These are phyloP conservation scores for Metarhizium humberi DNA, from an alignment of 2,329 filamentous ascomycete genomes.

Conservation along the genomic window DNA sequence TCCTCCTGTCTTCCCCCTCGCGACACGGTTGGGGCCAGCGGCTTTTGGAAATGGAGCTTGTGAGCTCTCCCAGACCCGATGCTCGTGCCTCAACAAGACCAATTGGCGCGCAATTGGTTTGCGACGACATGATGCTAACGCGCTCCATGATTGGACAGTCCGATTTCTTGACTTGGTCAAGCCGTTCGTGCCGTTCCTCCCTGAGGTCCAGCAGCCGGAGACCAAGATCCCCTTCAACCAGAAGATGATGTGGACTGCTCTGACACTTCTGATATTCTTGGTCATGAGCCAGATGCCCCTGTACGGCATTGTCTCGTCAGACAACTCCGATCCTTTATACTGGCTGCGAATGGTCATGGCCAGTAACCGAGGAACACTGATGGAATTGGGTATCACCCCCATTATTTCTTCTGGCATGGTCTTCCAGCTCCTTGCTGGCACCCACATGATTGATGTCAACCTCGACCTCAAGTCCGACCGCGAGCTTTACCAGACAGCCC, in stretches of 20 bases:
- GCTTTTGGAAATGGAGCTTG: constrained; percentile 7
- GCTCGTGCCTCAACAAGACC: neutral
- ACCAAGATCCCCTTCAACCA: constrained; percentile 99
- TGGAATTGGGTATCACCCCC: constrained; percentile 94
- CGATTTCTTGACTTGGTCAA: constrained; percentile 99
- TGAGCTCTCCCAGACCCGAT: constrained; percentile 1
- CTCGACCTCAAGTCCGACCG: constrained; percentile 99
- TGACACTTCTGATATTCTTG: constrained; percentile 96
- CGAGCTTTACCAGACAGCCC: constrained; percentile 98
- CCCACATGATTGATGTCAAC: constrained; percentile 99
- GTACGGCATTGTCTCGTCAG: constrained; percentile 98
- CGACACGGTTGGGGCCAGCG: neutral
- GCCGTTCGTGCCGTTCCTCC: constrained; percentile 98
- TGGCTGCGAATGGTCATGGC: constrained; percentile 99
- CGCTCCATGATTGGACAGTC: constrained; percentile 45
- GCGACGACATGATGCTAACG: constrained; percentile 17
- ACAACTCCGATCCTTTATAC: constrained; percentile 97
- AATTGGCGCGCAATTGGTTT: constrained; percentile 18
- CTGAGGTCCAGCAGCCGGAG: constrained; percentile 96
- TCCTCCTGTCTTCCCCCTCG: constrained; percentile 3
- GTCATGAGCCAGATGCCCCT: constrained; percentile 99
- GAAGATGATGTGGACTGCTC: constrained; percentile 89
- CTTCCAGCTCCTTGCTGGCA: constrained; percentile 98
- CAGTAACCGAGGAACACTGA: constrained; percentile 92
- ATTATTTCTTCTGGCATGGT: constrained; percentile 99